Evolutionary conservation across 2,329 filamentous ascomycete species (phyloP).

Genomic region (Calonectria hongkongensis): DNA sequence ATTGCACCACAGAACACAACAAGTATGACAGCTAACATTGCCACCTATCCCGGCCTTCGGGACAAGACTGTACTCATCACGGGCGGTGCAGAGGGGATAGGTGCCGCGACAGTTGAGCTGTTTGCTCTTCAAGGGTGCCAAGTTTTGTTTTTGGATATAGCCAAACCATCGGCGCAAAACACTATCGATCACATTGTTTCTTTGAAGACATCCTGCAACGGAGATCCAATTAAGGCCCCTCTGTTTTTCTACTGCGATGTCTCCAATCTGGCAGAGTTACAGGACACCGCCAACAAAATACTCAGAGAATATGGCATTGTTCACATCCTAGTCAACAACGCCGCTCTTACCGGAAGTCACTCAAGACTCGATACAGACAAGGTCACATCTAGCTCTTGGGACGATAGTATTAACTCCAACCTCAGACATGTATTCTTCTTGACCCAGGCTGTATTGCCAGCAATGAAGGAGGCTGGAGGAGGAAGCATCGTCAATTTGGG

Average conservation of each 20-base stretch:
- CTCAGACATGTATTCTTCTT: constrained; percentile 76
- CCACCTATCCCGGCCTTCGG: constrained; percentile 64
- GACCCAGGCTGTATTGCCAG: constrained; percentile 81
- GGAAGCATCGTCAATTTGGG: constrained; percentile 75
- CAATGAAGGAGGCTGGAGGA: constrained; percentile 65
- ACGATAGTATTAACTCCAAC: constrained; percentile 65
- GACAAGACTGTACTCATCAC: constrained; percentile 65
- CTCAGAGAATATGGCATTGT: constrained; percentile 64
- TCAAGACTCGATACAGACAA: constrained; percentile 56
- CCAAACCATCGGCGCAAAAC: constrained; percentile 50
- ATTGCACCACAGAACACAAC: no score
- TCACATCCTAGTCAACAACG: constrained; percentile 91
- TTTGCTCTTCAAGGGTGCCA: constrained; percentile 66
- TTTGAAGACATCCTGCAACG: constrained; percentile 34
- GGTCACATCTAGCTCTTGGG: constrained; percentile 65
- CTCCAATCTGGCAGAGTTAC: constrained; percentile 59
- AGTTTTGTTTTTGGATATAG: constrained; percentile 67
- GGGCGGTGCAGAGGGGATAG: constrained; percentile 69
- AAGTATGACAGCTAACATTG: constrained; percentile 36
- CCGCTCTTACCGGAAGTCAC: constrained; percentile 67
- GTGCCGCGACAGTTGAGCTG: constrained; percentile 64
- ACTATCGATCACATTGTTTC: constrained; percentile 54
- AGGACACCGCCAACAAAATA: constrained; percentile 58
- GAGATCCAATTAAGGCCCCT: constrained; percentile 51
- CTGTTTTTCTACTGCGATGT: constrained; percentile 66